phyloP scores from a whole-genome alignment of 345 rosid genomes.

The Populus davidiana region DNA sequence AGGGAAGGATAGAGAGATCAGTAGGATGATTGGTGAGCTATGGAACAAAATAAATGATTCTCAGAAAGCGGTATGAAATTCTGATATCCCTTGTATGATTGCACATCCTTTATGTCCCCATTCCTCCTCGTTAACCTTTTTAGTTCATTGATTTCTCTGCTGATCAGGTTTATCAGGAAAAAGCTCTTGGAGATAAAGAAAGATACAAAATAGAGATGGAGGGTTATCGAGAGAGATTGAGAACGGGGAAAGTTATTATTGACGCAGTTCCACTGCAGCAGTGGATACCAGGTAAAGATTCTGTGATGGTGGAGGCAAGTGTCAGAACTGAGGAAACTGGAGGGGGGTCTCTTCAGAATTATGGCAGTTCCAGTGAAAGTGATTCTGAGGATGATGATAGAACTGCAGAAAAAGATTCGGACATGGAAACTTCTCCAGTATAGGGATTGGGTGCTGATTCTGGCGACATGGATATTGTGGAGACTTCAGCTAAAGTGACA shows the following conservation, averaged over 20 bases:
- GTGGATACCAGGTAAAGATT: conserved; percentile 50
- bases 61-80: conserved; percentile 53
- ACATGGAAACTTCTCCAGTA: conserved; percentile 32
- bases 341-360: conserved; percentile 39
- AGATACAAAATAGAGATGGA: conserved; percentile 86
- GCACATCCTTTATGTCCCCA: too few species aligned
- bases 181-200: conserved; percentile 83
- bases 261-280: conserved; percentile 74
- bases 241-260: conserved; percentile 52
- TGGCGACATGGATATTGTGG: conserved; percentile 9
- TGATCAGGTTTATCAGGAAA: conserved; percentile 50
- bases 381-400: conserved; percentile 46
- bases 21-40: conserved; percentile 87
- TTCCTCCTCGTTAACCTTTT: background rate
- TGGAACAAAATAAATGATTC: conserved; percentile 75
- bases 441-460: conserved; percentile 22
- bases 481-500: conserved; percentile 4
- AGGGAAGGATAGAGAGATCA: conserved; percentile 91
- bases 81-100: background rate
- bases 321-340: conserved; percentile 52
- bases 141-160: background rate
- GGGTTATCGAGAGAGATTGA: conserved; percentile 65
- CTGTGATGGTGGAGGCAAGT: conserved; percentile 47
- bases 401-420: conserved; percentile 29
- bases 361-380: conserved; percentile 48